Base-by-base conservation (phyloP, 768 basidiomycete species). In the Kwoniella heveanensis region DNA sequence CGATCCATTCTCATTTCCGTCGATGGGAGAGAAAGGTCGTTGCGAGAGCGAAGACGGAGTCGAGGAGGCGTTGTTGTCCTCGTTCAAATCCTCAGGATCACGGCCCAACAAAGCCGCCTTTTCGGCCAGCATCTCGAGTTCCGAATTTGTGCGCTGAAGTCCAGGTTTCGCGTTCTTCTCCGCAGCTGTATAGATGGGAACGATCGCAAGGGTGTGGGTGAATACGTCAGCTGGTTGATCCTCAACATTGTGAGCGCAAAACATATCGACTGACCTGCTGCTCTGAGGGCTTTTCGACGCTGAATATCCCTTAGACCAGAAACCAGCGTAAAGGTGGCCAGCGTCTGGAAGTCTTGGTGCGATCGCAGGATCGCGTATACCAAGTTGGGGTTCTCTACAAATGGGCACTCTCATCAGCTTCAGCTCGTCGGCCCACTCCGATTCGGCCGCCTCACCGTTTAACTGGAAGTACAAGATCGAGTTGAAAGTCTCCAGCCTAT, bases 401-500 rank as follows among this genome's bases (percentile, higher is more conserved):
- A n/a, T 37, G 25, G 29, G 36, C 26, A 8, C 24, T 15, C 26
- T 29, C 32, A 53, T 27, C 27, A 53, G 26, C 39, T 44, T 3
- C n/a, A n/a, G n/a, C n/a, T n/a, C n/a, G n/a, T n/a, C n/a, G n/a
- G n/a, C n/a, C n/a, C n/a, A n/a, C n/a, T n/a, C n/a, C n/a, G n/a
- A n/a, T n/a, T n/a, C n/a, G n/a, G n/a, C n/a, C 9, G 15, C 55
- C 72, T 58, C 47, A 77, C 77, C 74, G 46, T 75, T 83, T 15
- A 92, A 83, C 68, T 91, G 87, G 71, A 90, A 84, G 44, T 88
- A 84, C 54, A 96, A 85, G 60, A 96, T 83, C 3, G 88, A 85
- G 78, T 93, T 96, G 83, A 99, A 92, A 1, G 88, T 86, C 77
- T 99, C 96, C 48, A 98, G 84, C 84, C 91, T 92, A 17, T 51